phyloP scores from a whole-genome alignment of 1,284 basidiomycete genomes.

The Bondarzewia mesenterica region DNA sequence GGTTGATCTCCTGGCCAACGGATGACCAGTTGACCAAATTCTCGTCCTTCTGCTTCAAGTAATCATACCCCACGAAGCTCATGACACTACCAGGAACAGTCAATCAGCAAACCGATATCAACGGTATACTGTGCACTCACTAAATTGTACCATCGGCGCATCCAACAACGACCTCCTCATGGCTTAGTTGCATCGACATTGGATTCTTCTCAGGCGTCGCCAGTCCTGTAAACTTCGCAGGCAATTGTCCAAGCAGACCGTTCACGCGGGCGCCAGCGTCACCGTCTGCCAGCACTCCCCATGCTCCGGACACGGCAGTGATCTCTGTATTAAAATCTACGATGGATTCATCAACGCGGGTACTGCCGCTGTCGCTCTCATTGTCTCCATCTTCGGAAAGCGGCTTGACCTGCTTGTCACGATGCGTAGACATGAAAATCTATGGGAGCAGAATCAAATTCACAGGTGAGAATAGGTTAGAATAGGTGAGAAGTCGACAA shows the following conservation, averaged over 20 bases:
- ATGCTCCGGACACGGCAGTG: constrained; percentile 55
- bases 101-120: constrained; percentile 5
- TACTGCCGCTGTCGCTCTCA: constrained; percentile 21
- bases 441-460: constrained; percentile 21
- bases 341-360: constrained; percentile 11
- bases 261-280: constrained; percentile 26
- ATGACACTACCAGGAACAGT: constrained; percentile 42
- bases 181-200: constrained; percentile 82
- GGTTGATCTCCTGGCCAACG: background rate
- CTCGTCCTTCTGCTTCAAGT: constrained; percentile 22
- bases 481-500: no score
- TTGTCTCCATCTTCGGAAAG: constrained; percentile 19
- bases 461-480: no score
- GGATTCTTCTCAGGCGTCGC: constrained; percentile 81
- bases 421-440: constrained; percentile 77
- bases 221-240: constrained; percentile 60
- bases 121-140: constrained; percentile 36
- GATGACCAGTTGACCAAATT: background rate
- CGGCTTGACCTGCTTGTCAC: constrained; percentile 36
- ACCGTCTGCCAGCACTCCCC: constrained; percentile 49
- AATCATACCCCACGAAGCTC: constrained; percentile 68
- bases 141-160: constrained; percentile 86
- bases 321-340: constrained; percentile 59
- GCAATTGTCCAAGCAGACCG: constrained; percentile 53
- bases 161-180: constrained; percentile 79